phyloP scores from a whole-genome alignment of 2,329 filamentous ascomycete species.

The Fusarium incarnatum region DNA sequence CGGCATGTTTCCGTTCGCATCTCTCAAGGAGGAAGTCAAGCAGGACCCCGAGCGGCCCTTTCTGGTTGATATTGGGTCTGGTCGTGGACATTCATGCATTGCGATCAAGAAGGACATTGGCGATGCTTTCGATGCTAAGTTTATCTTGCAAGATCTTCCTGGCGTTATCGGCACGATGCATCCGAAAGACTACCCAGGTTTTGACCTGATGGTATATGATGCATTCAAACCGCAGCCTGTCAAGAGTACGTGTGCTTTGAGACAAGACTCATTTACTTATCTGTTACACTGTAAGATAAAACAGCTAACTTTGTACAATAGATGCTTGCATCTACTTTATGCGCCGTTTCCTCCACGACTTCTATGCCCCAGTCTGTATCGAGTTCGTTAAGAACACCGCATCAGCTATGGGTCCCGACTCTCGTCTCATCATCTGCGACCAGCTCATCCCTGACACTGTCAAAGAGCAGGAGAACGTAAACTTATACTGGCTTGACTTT shows the following conservation, averaged over 20 bases:
- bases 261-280: fast-evolving
- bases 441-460: conserved; percentile 51
- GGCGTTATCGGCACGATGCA: conserved; percentile 46
- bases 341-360: conserved; percentile 50
- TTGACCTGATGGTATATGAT: conserved; percentile 45
- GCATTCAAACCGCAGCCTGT: conserved; percentile 38
- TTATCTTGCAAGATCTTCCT: conserved; percentile 51
- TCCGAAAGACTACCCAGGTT: conserved; percentile 35
- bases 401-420: conserved; percentile 49
- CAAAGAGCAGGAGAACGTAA: conserved; percentile 40
- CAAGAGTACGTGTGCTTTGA: conserved; percentile 27
- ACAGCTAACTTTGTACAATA: conserved; percentile 12
- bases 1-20: conserved; percentile 52
- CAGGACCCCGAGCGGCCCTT: conserved; percentile 47
- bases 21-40: conserved; percentile 46
- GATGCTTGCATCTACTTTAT: conserved; percentile 52
- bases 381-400: conserved; percentile 49
- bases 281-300: fast-evolving
- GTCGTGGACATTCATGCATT: conserved; percentile 48
- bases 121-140: conserved; percentile 40
- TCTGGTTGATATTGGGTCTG: conserved; percentile 50
- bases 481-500: conserved; percentile 51
- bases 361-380: conserved; percentile 48
- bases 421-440: conserved; percentile 52
- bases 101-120: conserved; percentile 46